These are phyloP conservation scores for Achaetomiella virescens DNA, from an alignment of 495 filamentous ascomycete species.

Conservation along the genomic window DNA sequence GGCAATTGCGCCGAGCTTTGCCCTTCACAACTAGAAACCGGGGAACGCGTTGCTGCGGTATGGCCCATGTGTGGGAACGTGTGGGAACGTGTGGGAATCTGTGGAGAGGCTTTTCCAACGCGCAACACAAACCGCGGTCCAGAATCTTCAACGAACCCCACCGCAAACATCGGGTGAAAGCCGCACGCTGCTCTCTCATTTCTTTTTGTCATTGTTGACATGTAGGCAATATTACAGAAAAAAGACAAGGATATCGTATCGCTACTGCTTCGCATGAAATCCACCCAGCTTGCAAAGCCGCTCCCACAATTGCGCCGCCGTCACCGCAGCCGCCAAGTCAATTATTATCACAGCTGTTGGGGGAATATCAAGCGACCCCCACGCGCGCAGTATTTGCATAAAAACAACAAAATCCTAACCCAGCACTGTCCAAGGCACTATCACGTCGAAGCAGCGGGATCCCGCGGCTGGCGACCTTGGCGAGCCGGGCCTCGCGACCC, in stretches of 20 bases:
- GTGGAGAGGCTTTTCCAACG: neutral
- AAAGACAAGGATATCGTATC: neutral
- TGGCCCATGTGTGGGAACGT: too few relatives aligned
- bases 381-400: too few relatives aligned
- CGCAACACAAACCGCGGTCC: neutral
- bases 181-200: neutral
- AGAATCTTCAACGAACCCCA: neutral
- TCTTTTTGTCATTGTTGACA: too few relatives aligned
- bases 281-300: neutral
- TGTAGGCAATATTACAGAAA: neutral
- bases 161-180: neutral
- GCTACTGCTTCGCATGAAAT: too few relatives aligned
- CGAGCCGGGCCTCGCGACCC: slow-evolving; percentile 54
- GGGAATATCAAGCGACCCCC: too few relatives aligned
- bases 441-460: too few relatives aligned
- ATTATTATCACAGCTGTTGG: too few relatives aligned
- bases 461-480: slow-evolving; percentile 30
- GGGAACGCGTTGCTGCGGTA: neutral
- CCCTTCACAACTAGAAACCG: neutral
- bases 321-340: too few relatives aligned
- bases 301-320: slow-evolving; percentile 3
- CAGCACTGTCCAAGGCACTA: too few relatives aligned
- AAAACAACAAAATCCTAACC: too few relatives aligned
- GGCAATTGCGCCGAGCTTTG: neutral
- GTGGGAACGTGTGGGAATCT: neutral